Base-by-base conservation (phyloP, 768 basidiomycete genomes). In the Pleurotus pulmonarius region DNA sequence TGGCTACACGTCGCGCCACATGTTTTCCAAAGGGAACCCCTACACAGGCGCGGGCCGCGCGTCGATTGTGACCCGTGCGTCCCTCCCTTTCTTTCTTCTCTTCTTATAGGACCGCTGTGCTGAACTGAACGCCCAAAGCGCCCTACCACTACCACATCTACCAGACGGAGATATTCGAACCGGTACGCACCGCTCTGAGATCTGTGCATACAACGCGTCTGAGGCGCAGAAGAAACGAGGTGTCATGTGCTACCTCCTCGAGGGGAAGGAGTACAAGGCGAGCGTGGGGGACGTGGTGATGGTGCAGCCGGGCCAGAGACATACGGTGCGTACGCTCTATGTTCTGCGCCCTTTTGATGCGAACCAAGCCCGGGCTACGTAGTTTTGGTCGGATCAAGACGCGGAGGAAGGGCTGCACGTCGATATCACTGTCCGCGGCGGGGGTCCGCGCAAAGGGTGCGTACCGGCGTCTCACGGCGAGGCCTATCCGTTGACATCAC, bases 221-320 rank as follows among this genome's bases (percentile, higher is more conserved):
- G n/a, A 52, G 15, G 1, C 13, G 5, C 0, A 8, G 15, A 25
- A 52, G 51, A 52, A 39, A n/a, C 51, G 37, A 11, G 51, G 51
- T n/a, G 51, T 52, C n/a, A 52, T 52, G 51, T 52, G 51, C 18
- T 52, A 52, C 38, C 13, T 52, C 18, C 24, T 52, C 37, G 51
- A 52, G 24, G 51, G 51, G 9, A 52, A 41, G 40, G 51, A 52
- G 24, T 52, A 52, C 22, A 39, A 40, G 38, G 51, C 38, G 11
- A 20, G 13, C 5, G 37, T 39, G 18, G 51, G 51, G 1, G 51
- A 52, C 15, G 24, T 37, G 8, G 38, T 52, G n/a, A 39, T 16
- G 7, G 51, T 52, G 39, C 22, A 39, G 5, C 51, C 51, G 11
- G 51, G 51, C 7, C 18, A 40, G 20, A 39, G 22, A 24, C 51